A percentile compares a stretch with the other conserved stretches of the same genome.
Conservation (phyloP, 2,329 filamentous ascomycete species). For the Pseudofabraea citricarpa region DNA sequence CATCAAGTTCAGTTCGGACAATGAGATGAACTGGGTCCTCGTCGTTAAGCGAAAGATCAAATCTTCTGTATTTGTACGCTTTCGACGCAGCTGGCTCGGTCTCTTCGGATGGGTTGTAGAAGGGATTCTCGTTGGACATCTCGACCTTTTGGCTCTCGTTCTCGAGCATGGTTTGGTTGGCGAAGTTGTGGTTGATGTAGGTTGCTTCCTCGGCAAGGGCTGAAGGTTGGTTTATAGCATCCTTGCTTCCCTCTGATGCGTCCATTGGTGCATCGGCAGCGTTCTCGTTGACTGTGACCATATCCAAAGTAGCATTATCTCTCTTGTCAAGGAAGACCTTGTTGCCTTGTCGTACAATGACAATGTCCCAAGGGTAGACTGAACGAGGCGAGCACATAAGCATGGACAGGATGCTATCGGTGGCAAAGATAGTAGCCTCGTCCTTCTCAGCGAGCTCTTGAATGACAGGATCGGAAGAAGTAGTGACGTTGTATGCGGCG, state of each 20-base stretch:
- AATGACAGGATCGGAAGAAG: constrained; percentile 91
- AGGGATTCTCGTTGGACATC: constrained; percentile 88
- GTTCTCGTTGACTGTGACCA: constrained; percentile 99
- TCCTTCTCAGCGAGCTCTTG: constrained; percentile 95
- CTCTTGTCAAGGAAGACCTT: constrained; percentile 99
- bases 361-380: constrained; percentile 97
- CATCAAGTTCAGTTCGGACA: constrained; percentile 92
- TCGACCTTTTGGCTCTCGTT: constrained; percentile 71
- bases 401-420: constrained; percentile 96
- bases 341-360: constrained; percentile 87
- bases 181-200: constrained; percentile 99
- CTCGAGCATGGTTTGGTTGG: constrained; percentile 90
- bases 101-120: constrained; percentile 93
- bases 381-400: constrained; percentile 97
- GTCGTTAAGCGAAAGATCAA: constrained; percentile 86
- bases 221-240: constrained; percentile 87
- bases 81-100: constrained; percentile 92
- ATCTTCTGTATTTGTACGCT: constrained; percentile 96
- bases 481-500: constrained; percentile 96
- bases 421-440: constrained; percentile 94
- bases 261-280: constrained; percentile 92
- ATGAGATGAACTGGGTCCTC: constrained; percentile 91
- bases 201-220: constrained; percentile 95
- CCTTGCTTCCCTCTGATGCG: constrained; percentile 86
- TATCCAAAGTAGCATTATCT: constrained; percentile 87